Evolutionary conservation across 805 yeast genomes (phyloP), one percentile per base, ranked within the genome.

Genomic region (Diddensiella santjacobensis): DNA sequence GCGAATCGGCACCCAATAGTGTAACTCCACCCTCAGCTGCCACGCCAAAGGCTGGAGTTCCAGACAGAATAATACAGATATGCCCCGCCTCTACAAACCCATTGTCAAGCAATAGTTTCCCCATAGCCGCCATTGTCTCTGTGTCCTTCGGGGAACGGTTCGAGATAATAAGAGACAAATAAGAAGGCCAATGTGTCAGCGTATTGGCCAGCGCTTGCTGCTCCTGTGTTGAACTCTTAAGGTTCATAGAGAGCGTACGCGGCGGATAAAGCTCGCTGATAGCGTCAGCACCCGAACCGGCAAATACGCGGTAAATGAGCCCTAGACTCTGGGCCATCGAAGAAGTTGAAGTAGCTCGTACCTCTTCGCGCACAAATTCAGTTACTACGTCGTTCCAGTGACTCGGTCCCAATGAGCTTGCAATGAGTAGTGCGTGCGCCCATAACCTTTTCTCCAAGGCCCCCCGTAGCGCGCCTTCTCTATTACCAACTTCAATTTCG

Each of bases 371-470:
- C 37, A 78, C 74, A 61, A 80, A 86, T 46, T 73, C 78, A 8
- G 80, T 71, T 3, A 83, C 81, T 2, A 83, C 75, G 29, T 68
- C 66, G 3, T 77, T 65, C 77, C 85, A 83, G 33, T 72, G 71
- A 2, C 79, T 81, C 18, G 78, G 76, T 2, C 93, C 84, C 22
- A 80, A 68, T 15, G 87, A 64, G 51, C 82, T 76, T 1, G 95
- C 81, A 43, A 90, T 69, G 24, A 88, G 62, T 47, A 91, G 66
- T 0, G 96, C 84, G 64, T 89, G 71, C 0, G 91, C 81, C 84
- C 87, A 90, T 55, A 87, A 86, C 6, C 79, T 76, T 45, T 78
- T 76, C 1, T 75, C 70, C 17, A 89, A 62, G 1, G 93, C 81
- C 47, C 72, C 68, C 20, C 74, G 71, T 42, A 89, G 65, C 0